phyloP scores from a whole-genome alignment of 139 green algal species.

The Asterochloris sp. region DNA sequence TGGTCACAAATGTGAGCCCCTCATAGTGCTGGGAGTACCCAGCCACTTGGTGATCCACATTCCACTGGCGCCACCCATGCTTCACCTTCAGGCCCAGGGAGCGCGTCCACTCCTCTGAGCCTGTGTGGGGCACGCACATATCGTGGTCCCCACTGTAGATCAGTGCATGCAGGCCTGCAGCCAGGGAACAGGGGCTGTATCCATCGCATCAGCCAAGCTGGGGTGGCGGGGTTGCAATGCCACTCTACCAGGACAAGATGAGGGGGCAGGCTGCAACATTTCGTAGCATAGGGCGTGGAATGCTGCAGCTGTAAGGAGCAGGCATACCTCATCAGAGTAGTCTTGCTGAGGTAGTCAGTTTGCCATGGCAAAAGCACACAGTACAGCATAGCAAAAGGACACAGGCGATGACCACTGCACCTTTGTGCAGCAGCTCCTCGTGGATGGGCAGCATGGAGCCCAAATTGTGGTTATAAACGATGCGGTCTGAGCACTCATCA shows the following conservation, averaged over 20 bases:
- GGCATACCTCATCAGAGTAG: no score
- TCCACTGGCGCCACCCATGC: conserved; percentile 57
- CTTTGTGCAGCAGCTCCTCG: conserved; percentile 12
- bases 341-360: no score
- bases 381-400: no score
- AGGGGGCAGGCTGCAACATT: no score
- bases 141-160: conserved; percentile 84
- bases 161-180: conserved; percentile 31
- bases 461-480: conserved; percentile 6
- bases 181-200: no score
- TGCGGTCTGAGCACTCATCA: conserved; percentile 20
- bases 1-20: conserved; percentile 5
- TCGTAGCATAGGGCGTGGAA: no score
- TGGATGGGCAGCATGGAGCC: conserved; percentile 16
- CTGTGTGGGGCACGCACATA: conserved; percentile 75
- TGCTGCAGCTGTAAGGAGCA: no score
- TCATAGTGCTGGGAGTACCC: conserved; percentile 4
- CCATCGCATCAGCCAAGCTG: no score
- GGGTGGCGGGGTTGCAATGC: no score
- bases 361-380: no score
- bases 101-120: conserved; percentile 66
- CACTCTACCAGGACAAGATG: no score
- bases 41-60: conserved; percentile 26
- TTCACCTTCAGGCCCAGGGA: conserved; percentile 33
- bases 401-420: not conserved